These are phyloP conservation scores for Alliaria petiolata DNA, from an alignment of 345 rosid species.

Conservation along the genomic window DNA sequence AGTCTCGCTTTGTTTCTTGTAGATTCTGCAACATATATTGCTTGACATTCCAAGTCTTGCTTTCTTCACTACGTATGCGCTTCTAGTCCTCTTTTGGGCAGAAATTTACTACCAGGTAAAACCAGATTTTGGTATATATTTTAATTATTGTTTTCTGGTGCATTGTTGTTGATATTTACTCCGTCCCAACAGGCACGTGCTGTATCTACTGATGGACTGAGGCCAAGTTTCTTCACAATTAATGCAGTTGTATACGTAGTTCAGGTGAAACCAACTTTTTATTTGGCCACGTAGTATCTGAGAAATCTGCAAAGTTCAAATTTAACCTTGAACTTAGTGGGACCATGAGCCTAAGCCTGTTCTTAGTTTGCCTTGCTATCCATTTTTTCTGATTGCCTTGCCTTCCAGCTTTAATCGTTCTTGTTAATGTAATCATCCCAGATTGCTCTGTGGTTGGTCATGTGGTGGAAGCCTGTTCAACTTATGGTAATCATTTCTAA, in stretches of 20 bases:
- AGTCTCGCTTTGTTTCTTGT: not conserved
- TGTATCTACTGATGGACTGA: slow-evolving; percentile 79
- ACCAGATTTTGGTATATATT: not conserved
- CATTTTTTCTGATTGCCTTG: not conserved
- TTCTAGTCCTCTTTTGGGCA: slow-evolving; percentile 82
- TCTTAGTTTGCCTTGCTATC: not conserved
- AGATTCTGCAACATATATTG: slow-evolving; percentile 73
- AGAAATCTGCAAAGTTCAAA: not conserved
- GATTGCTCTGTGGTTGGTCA: slow-evolving; percentile 75
- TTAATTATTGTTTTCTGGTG: not conserved
- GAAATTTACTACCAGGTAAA: slow-evolving; percentile 82
- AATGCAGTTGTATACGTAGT: slow-evolving; percentile 65
- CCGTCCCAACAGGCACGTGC: slow-evolving; percentile 65
- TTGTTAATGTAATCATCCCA: slow-evolving; percentile 30
- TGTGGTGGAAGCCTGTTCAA: slow-evolving; percentile 72
- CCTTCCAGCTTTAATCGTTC: not conserved
- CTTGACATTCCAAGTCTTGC: slow-evolving; percentile 75
- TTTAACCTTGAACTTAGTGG: not conserved
- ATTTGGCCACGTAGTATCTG: not conserved
- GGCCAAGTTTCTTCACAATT: slow-evolving; percentile 72
- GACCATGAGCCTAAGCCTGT: not conserved
- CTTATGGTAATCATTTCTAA: slow-evolving; percentile 56
- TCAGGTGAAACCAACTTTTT: slow-evolving; percentile 57
- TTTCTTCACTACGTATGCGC: slow-evolving; percentile 73
- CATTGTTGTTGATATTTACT: not conserved